Conservation (phyloP, 495 filamentous ascomycete species). For the Hypoxylon fuscum region DNA sequence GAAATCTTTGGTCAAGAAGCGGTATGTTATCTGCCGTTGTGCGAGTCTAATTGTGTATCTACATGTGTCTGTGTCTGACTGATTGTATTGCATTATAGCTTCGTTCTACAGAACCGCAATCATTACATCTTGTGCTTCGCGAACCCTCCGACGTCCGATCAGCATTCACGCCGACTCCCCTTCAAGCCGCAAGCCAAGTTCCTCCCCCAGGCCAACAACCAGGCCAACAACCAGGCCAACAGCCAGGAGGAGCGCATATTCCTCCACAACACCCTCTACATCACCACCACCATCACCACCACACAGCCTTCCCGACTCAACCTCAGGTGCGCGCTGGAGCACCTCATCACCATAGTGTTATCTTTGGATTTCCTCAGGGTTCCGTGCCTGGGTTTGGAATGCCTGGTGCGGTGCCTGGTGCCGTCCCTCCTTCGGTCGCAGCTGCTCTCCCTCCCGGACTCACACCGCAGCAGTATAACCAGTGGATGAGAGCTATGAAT, state of each 20-base stretch:
- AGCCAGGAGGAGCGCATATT: conserved; percentile 4
- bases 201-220: conserved; percentile 20
- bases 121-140: conserved; percentile 72
- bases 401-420: not conserved
- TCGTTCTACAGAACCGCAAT: conserved; percentile 54
- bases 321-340: conserved; percentile 20
- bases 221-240: conserved; percentile 13
- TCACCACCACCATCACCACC: conserved; percentile 25
- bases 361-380: conserved; percentile 36
- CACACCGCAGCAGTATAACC: conserved; percentile 44
- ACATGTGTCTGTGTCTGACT: conserved; percentile 14
- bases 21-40: conserved; percentile 53
- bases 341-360: conserved; percentile 21
- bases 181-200: conserved; percentile 19
- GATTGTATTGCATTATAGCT: conserved; percentile 48
- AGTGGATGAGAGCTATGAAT: conserved; percentile 37
- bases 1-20: conserved; percentile 65
- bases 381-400: conserved; percentile 12
- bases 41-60: not conserved
- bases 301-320: conserved; percentile 22
- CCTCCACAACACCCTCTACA: conserved; percentile 23
- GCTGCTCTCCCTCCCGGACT: no score
- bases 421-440: no score
- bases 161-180: conserved; percentile 39
- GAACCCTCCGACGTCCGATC: conserved; percentile 45